Percentiles rank a stretch among this genome's conserved stretches.
phyloP scores from a whole-genome alignment of 164 flowering plant species.

The Amborella trichopoda region DNA sequence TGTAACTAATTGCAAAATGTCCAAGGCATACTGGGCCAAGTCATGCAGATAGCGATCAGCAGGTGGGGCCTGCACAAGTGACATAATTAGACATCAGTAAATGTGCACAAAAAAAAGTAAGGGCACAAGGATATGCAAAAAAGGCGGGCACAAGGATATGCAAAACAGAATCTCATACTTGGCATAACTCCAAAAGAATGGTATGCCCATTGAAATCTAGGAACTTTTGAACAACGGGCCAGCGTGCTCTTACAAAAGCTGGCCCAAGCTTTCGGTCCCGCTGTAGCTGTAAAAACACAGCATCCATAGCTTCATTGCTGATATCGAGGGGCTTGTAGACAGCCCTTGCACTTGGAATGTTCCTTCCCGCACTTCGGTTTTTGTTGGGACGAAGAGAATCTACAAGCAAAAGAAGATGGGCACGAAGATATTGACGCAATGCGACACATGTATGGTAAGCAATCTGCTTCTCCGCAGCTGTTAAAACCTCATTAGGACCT shows the following conservation, averaged over 20 bases:
- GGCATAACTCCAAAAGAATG: slow-evolving; percentile 86
- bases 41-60: slow-evolving; percentile 94
- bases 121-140: not conserved
- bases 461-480: slow-evolving; percentile 88
- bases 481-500: slow-evolving; percentile 68
- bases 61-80: slow-evolving; percentile 76
- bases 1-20: slow-evolving; percentile 86
- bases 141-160: slow-evolving; percentile 2
- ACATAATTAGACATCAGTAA: not conserved
- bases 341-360: slow-evolving; percentile 53
- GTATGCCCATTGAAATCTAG: slow-evolving; percentile 65
- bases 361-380: slow-evolving; percentile 61
- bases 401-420: slow-evolving; percentile 84
- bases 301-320: slow-evolving; percentile 88
- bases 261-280: slow-evolving; percentile 94
- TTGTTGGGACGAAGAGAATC: slow-evolving; percentile 92
- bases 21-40: slow-evolving; percentile 95
- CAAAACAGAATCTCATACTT: slow-evolving; percentile 25
- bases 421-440: slow-evolving; percentile 86
- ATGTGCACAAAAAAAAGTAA: not conserved
- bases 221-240: slow-evolving; percentile 84
- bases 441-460: slow-evolving; percentile 91
- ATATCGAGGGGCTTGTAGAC: slow-evolving; percentile 93
- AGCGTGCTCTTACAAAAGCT: slow-evolving; percentile 72
- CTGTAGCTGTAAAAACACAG: slow-evolving; percentile 73